Percentiles rank a stretch among this genome's conserved stretches.
Conservation (phyloP, 208 protist genomes). For the Trypanosoma conorhini region DNA sequence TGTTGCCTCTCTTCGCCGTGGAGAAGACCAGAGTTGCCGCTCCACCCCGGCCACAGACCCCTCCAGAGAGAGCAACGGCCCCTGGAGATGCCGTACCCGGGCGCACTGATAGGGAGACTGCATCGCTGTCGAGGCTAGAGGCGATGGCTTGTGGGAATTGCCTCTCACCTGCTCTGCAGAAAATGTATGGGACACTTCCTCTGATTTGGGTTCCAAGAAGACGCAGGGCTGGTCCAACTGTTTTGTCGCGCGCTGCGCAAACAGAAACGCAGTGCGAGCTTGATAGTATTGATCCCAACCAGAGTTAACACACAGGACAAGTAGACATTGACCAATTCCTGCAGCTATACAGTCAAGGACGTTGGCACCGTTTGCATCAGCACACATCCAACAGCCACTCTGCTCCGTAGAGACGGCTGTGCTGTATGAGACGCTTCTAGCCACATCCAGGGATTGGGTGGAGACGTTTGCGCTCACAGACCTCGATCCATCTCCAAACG, state of each 20-base stretch:
- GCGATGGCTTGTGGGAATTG: neutral
- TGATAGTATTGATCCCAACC: slow-evolving; percentile 34
- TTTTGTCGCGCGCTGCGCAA: slow-evolving; percentile 25
- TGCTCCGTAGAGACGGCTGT: neutral
- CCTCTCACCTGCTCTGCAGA: neutral
- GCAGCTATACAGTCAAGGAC: slow-evolving; percentile 18
- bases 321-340: slow-evolving; percentile 21
- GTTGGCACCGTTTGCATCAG: neutral
- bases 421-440: neutral
- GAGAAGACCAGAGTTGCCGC: slow-evolving; percentile 10
- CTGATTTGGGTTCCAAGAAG: neutral
- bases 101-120: neutral
- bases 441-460: neutral
- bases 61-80: neutral
- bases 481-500: neutral
- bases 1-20: slow-evolving; percentile 7
- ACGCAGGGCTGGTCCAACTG: neutral
- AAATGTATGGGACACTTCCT: neutral
- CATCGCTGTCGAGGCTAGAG: neutral
- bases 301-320: slow-evolving; percentile 35
- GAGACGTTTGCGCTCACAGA: slow-evolving; percentile 6
- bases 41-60: neutral
- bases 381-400: neutral
- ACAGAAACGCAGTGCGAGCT: slow-evolving; percentile 32
- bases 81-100: neutral